These are phyloP conservation scores for Neurospora crassa DNA, from an alignment of 2,329 filamentous ascomycete species.

Conservation along the genomic window DNA sequence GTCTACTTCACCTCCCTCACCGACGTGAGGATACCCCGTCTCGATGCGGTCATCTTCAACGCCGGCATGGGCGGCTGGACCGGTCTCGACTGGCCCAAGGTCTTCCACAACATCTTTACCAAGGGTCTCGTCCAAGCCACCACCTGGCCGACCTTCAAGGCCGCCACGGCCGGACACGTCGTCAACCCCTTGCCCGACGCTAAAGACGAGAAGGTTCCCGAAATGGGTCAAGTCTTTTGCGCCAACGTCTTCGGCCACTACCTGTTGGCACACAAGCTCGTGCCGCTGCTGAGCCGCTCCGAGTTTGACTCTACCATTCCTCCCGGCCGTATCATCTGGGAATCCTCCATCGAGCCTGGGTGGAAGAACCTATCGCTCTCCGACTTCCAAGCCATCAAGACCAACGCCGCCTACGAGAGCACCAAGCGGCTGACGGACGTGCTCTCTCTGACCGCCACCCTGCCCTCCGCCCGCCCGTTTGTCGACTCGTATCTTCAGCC, in stretches of 20 bases:
- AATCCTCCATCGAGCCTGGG: slow-evolving; percentile 67
- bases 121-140: slow-evolving; percentile 54
- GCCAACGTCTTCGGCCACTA: slow-evolving; percentile 96
- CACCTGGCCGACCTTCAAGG: slow-evolving; percentile 74
- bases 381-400: slow-evolving; percentile 68
- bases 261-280: slow-evolving; percentile 70
- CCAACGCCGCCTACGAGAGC: slow-evolving; percentile 65
- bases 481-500: slow-evolving; percentile 45
- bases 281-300: slow-evolving; percentile 56
- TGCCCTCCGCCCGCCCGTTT: slow-evolving; percentile 53
- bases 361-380: slow-evolving; percentile 44
- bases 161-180: slow-evolving; percentile 39
- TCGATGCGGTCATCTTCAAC: slow-evolving; percentile 77
- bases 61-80: slow-evolving; percentile 83
- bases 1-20: slow-evolving; percentile 27
- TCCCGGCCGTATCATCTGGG: slow-evolving; percentile 71
- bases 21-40: slow-evolving; percentile 49
- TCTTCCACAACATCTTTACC: slow-evolving; percentile 45
- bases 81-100: slow-evolving; percentile 60
- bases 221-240: slow-evolving; percentile 73
- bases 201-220: slow-evolving; percentile 33
- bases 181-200: slow-evolving; percentile 41
- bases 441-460: slow-evolving; percentile 60
- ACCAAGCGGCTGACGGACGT: slow-evolving; percentile 83
- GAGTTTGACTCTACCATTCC: slow-evolving; percentile 22